phyloP scores from a whole-genome alignment of 345 rosid genomes.

The Gossypium australe region DNA sequence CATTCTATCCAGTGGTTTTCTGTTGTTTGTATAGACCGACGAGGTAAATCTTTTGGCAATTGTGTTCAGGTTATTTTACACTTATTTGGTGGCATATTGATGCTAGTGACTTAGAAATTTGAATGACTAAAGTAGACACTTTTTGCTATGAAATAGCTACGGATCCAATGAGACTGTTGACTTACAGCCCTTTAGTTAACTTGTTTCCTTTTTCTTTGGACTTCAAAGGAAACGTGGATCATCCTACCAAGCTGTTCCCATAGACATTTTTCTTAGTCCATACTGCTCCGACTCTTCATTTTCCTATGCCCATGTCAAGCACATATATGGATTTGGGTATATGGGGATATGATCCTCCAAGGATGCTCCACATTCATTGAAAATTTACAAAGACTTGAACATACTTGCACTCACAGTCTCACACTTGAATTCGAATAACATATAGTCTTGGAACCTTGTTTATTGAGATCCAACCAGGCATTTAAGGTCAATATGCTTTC shows the following conservation, averaged over 20 bases:
- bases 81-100: not conserved
- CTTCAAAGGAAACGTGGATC: not conserved
- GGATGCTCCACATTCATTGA: not conserved
- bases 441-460: not conserved
- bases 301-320: not conserved
- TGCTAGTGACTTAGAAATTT: not conserved
- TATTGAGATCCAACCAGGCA: not conserved
- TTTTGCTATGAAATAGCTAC: not conserved
- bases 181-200: not conserved
- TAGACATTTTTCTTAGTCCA: not conserved
- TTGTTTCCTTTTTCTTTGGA: not conserved
- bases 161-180: not conserved
- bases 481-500: not conserved
- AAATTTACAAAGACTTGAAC: not conserved
- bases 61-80: not conserved
- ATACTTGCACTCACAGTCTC: not conserved
- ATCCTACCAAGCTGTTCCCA: not conserved
- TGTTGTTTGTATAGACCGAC: slow-evolving; percentile 81
- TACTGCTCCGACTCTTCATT: not conserved
- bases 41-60: slow-evolving; percentile 42
- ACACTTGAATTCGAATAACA: not conserved
- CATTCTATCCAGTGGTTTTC: slow-evolving; percentile 88
- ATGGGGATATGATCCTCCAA: not conserved
- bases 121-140: not conserved
- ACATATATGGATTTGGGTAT: not conserved